These are phyloP conservation scores for Pulveroboletus sp. DNA, from an alignment of 768 basidiomycete species.

Conservation along the genomic window DNA sequence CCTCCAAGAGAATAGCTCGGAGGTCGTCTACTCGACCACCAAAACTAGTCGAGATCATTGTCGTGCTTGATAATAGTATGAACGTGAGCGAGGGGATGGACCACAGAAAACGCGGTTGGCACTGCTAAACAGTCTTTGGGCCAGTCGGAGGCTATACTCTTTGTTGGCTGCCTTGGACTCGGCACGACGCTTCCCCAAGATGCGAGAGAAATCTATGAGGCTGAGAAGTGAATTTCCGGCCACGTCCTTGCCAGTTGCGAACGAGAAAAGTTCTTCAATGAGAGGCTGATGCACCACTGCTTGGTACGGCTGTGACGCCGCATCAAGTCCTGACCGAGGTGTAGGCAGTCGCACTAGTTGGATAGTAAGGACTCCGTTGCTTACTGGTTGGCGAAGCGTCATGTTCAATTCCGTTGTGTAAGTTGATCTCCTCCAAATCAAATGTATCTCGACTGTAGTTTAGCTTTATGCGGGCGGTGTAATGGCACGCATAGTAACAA, in stretches of 20 bases:
- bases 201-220: constrained; percentile 51
- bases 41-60: constrained; percentile 52
- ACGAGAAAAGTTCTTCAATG: constrained; percentile 51
- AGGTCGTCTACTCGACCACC: constrained; percentile 59
- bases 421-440: constrained; percentile 43
- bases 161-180: constrained; percentile 51
- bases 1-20: constrained; percentile 54
- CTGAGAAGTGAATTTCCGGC: constrained; percentile 49
- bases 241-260: constrained; percentile 53
- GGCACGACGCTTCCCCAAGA: constrained; percentile 55
- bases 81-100: neutral
- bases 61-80: constrained; percentile 38
- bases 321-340: constrained; percentile 47
- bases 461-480: too few relatives aligned
- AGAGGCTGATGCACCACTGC: constrained; percentile 41
- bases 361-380: neutral
- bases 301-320: constrained; percentile 46
- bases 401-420: constrained; percentile 17
- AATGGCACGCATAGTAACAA: constrained; percentile 58
- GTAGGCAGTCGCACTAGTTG: neutral
- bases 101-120: constrained; percentile 48
- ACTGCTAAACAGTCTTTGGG: constrained; percentile 62
- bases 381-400: constrained; percentile 28
- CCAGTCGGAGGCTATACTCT: constrained; percentile 43
- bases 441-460: constrained; percentile 52